Evolutionary conservation across 208 protist species (phyloP).

Genomic region (Leishmania arabica): DNA sequence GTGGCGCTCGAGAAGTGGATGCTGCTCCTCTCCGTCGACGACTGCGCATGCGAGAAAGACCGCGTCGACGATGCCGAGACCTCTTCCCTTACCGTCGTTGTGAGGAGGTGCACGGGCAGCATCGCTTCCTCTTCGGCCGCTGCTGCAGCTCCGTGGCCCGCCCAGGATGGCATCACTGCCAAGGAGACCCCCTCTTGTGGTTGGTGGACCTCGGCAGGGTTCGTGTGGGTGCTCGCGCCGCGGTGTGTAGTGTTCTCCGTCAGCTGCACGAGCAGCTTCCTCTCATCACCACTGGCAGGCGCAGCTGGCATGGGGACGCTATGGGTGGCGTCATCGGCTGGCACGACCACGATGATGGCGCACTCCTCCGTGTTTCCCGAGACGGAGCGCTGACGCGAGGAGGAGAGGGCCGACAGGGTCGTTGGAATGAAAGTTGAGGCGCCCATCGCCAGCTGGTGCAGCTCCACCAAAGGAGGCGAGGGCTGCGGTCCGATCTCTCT

Average conservation of each 20-base stretch:
- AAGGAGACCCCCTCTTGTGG: not conserved
- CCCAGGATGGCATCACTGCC: not conserved
- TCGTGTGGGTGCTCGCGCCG: not conserved
- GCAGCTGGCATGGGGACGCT: not conserved
- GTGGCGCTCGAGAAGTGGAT: not conserved
- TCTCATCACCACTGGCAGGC: not conserved
- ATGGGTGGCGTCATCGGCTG: not conserved
- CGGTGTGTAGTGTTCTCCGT: not conserved
- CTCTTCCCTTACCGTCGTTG: not conserved
- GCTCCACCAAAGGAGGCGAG: not conserved
- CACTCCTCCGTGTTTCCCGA: not conserved
- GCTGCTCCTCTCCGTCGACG: not conserved
- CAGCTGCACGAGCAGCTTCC: not conserved
- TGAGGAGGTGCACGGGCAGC: not conserved
- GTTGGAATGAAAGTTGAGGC: not conserved
- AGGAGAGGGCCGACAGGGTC: not conserved
- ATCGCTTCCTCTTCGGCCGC: not conserved
- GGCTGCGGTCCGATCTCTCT: not conserved
- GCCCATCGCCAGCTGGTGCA: not conserved
- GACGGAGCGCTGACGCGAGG: not conserved
- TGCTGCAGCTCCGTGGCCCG: not conserved
- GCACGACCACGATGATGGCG: not conserved
- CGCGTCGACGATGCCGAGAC: conserved; percentile 3
- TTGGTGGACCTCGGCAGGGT: not conserved
- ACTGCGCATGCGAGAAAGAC: not conserved